Percentiles rank a stretch among this genome's conserved stretches.
These are phyloP conservation scores for Areca catechu DNA, from an alignment of 176 grass and related monocot species.

Conservation along the genomic window DNA sequence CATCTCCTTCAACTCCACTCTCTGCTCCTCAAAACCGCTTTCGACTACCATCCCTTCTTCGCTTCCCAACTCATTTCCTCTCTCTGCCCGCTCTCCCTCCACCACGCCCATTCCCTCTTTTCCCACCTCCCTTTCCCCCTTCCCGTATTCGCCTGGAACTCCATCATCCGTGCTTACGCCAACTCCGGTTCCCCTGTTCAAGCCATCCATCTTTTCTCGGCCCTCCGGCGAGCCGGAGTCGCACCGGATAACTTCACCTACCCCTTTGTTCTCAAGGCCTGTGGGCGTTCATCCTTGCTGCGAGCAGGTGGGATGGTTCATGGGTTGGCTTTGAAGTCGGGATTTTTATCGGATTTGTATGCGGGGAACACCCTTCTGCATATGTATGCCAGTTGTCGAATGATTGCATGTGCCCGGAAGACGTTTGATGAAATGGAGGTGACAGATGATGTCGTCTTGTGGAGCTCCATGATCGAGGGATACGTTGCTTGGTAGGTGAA, in stretches of 20 bases:
- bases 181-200: conserved; percentile 7
- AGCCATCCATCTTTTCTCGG: conserved; percentile 14
- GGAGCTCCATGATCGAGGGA: conserved; percentile 19
- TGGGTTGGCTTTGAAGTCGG: conserved; percentile 7
- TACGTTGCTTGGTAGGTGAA: conserved; percentile 16
- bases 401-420: conserved; percentile 2
- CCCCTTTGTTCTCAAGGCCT: conserved; percentile 24
- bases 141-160: conserved; percentile 11
- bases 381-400: conserved; percentile 5
- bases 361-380: conserved; percentile 14
- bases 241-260: conserved; percentile 11
- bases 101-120: background rate
- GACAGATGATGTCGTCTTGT: conserved; percentile 10
- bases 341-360: conserved; percentile 13
- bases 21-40: conserved; percentile 19
- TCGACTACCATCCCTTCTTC: conserved; percentile 12
- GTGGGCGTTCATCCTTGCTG: conserved; percentile 6
- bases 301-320: conserved; percentile 9
- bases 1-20: conserved; percentile 23
- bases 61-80: conserved; percentile 10
- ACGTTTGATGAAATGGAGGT: conserved; percentile 16
- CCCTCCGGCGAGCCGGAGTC: background rate
- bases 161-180: conserved; percentile 17
- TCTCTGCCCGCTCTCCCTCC: conserved; percentile 6
- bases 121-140: conserved; percentile 2